phyloP scores from a whole-genome alignment of 129 eudicot species.

The Chrysanthemum seticuspe region DNA sequence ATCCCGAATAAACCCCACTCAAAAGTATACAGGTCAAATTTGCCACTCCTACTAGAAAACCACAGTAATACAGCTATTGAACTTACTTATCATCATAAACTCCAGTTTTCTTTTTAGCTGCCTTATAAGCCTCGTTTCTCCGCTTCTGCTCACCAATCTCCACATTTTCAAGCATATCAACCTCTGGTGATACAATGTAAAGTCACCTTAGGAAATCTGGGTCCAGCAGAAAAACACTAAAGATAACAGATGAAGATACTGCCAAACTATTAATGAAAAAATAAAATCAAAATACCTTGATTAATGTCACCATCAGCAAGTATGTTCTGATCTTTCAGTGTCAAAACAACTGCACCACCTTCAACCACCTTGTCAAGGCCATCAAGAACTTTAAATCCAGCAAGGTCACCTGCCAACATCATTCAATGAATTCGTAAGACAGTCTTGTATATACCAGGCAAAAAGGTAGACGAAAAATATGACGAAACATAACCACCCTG shows the following conservation, averaged over 20 bases:
- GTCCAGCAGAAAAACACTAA: slow-evolving; percentile 52
- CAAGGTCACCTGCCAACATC: slow-evolving; percentile 56
- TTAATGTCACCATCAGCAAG: slow-evolving; percentile 90
- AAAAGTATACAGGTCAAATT: slow-evolving; percentile 4
- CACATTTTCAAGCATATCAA: slow-evolving; percentile 98
- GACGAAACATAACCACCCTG: background rate
- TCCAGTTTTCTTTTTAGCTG: slow-evolving; percentile 78
- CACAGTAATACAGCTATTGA: slow-evolving; percentile 5
- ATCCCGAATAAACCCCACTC: background rate
- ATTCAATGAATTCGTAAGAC: background rate
- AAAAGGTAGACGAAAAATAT: background rate
- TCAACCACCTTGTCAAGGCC: slow-evolving; percentile 96
- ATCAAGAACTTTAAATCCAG: slow-evolving; percentile 91
- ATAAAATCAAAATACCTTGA: slow-evolving; percentile 50
- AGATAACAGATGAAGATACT: slow-evolving; percentile 22
- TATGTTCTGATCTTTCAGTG: slow-evolving; percentile 96
- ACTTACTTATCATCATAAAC: slow-evolving; percentile 87
- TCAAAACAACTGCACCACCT: slow-evolving; percentile 99
- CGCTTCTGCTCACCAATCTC: slow-evolving; percentile 97
- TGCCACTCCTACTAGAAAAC: background rate
- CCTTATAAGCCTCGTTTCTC: slow-evolving; percentile 89
- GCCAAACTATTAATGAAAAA: background rate
- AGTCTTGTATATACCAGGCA: slow-evolving; percentile 1
- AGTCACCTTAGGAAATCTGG: slow-evolving; percentile 59
- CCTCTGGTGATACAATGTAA: slow-evolving; percentile 72